Base-by-base conservation (phyloP, 2,329 filamentous ascomycete species). In the Juglanconis juglandina region DNA sequence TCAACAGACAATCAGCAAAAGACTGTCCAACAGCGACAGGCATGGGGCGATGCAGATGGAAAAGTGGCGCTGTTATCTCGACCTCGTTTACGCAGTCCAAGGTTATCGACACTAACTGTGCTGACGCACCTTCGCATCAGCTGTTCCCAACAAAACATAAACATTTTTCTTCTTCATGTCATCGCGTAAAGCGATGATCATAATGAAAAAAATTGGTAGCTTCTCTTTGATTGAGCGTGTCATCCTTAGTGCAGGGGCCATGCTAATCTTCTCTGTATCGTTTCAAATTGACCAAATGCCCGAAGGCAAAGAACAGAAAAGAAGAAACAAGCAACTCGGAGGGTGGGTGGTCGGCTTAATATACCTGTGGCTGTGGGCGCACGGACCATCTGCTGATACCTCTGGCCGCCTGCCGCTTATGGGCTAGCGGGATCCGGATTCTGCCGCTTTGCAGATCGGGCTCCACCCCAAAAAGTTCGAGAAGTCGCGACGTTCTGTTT, bases 201-300 rank as follows among this genome's bases (percentile, higher is more conserved):
- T 17, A 47, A 49, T 49, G 47, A 53, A 63, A 84, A 87, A 88
- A 87, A 84, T 83, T 78, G 79, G 81, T 81, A 84, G 85, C 82
- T 85, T 87, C 86, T 89, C 87, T 89, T 68, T 68, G 64, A 62
- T 54, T 65, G 51, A 88, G 86, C 87, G 87, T 92, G 89, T 93
- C 90, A 94, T 93, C 90, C 90, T 94, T 94, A 92, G 90, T 87
- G 83, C 83, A 86, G 82, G 83, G 87, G 86, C 86, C 85, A 89
- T 89, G 87, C 87, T 89, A 88, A 61, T 56, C 42, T 32, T 61
- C 55, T 61, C 62, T 63, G 53, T 63, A 62, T 7, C 48, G 48
- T 51, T 51, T 51, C 48, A 51, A 51, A 51, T 34, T 51, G 48
- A 51, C 48, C 53, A 34, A 10, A 55, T 61, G 59, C 53, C 58